Percentiles rank a stretch among this genome's conserved stretches.
Conservation (phyloP, 805 yeast genomes). For the Torulaspora gathmanii region DNA sequence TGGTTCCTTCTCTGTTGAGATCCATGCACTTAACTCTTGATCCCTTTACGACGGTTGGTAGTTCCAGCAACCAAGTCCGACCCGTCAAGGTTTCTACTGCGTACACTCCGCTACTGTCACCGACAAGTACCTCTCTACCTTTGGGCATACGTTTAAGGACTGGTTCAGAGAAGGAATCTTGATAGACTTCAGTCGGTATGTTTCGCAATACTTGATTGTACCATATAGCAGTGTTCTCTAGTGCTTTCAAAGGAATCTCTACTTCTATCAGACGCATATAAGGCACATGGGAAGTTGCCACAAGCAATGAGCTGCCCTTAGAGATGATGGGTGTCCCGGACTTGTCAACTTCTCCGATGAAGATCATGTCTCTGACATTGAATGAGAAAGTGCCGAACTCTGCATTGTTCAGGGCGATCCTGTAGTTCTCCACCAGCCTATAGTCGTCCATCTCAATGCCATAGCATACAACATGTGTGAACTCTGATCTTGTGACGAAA, state of each 20-base stretch:
- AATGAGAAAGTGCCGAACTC: slow-evolving; percentile 64
- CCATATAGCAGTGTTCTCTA: slow-evolving; percentile 7
- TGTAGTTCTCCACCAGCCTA: slow-evolving; percentile 5
- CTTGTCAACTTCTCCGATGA: slow-evolving; percentile 7
- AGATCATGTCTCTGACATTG: slow-evolving; percentile 28
- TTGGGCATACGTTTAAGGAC: slow-evolving; percentile 18
- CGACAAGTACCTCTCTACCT: slow-evolving; percentile 26
- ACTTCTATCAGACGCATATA: slow-evolving; percentile 63
- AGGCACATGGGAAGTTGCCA: slow-evolving; percentile 77
- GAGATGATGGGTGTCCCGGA: not conserved
- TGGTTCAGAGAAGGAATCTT: slow-evolving; percentile 32
- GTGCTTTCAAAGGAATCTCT: slow-evolving; percentile 35
- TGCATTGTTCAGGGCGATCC: slow-evolving; percentile 63
- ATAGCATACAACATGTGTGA: slow-evolving; percentile 52
- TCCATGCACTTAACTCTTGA: slow-evolving; percentile 28
- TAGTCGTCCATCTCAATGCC: slow-evolving; percentile 3
- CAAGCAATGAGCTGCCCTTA: slow-evolving; percentile 38
- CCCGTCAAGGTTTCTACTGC: slow-evolving; percentile 28
- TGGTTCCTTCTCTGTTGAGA: slow-evolving; percentile 6
- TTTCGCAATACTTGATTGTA: slow-evolving; percentile 29
- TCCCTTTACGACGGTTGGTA: slow-evolving; percentile 33
- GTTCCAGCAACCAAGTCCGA: slow-evolving; percentile 29
- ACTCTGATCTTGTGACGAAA: slow-evolving; percentile 55
- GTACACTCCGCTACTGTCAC: slow-evolving; percentile 28
- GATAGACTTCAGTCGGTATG: slow-evolving; percentile 29